These are phyloP conservation scores for Dimargaris cristalligena DNA, from an alignment of 192 early-diverging fungal species.

Conservation along the genomic window DNA sequence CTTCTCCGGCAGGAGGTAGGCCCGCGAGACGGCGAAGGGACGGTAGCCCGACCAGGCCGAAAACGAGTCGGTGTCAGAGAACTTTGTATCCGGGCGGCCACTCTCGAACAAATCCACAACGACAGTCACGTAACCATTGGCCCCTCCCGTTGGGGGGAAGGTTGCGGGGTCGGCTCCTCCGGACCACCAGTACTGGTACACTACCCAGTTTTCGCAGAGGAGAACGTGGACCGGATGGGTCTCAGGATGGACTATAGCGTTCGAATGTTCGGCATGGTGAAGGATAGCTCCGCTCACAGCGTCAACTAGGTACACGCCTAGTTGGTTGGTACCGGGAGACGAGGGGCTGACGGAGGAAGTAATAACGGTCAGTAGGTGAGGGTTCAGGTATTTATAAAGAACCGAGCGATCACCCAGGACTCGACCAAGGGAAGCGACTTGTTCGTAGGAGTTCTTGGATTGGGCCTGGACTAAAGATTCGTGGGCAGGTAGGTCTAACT, in stretches of 20 bases:
- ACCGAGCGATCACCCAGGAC: slow-evolving; percentile 90
- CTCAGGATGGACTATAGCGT: slow-evolving; percentile 21
- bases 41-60: slow-evolving; percentile 51
- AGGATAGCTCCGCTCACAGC: slow-evolving; percentile 72
- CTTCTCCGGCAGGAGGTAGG: slow-evolving; percentile 59
- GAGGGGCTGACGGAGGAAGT: slow-evolving; percentile 25
- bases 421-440: slow-evolving; percentile 76
- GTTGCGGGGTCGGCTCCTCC: slow-evolving; percentile 5
- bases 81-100: slow-evolving; percentile 24
- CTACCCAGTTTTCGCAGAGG: slow-evolving; percentile 76
- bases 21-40: slow-evolving; percentile 54
- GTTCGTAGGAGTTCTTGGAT: slow-evolving; percentile 17
- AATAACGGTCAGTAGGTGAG: slow-evolving; percentile 66
- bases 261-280: slow-evolving; percentile 45
- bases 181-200: slow-evolving; percentile 75
- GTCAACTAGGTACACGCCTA: slow-evolving; percentile 73
- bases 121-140: slow-evolving; percentile 61
- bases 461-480: slow-evolving; percentile 8
- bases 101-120: slow-evolving; percentile 82
- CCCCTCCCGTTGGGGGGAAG: slow-evolving; percentile 14
- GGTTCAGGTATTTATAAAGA: slow-evolving; percentile 98
- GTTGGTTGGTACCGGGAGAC: slow-evolving; percentile 14
- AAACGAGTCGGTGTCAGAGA: slow-evolving; percentile 54
- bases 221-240: slow-evolving; percentile 40
- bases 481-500: slow-evolving; percentile 1